Base-by-base conservation (phyloP, 805 yeast species). In the Saccharomycopsis fermentans region DNA sequence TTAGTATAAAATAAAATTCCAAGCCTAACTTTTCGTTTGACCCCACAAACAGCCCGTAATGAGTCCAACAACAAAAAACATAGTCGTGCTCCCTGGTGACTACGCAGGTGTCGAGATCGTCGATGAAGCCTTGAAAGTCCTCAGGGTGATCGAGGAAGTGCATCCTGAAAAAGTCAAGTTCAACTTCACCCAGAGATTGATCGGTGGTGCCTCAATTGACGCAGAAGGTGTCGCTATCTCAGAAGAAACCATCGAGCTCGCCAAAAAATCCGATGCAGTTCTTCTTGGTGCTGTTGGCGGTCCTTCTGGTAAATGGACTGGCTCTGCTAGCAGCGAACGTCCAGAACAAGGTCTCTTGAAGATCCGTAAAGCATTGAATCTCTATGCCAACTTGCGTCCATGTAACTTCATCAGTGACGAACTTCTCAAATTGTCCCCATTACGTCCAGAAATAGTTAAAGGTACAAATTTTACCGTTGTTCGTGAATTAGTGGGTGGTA, bases 141-240 rank as follows among this genome's bases (percentile, higher is more conserved):
- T 94, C 62, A 77, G 83, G 60, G 90, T 96, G 57, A 87, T 92
- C 65, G 81, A 82, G 65, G 78, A 77, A 61, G 82, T 71, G 51
- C 77, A 78, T 54, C 79, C 84, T 50, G 58, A 63, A 35, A 21
- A 24, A 8, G 74, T 86, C 67, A 74, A 83, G 68, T 91, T 94
- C 69, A 81, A 86, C 56, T 89, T 90, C 71, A 78, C 86, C 67
- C 74, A 86, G 63, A 96, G 91, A 69, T 78, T 92, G 67, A 92
- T 94, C 66, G 99, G 99, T 63, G 99, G 99, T 68, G 97, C 98
- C 12, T 96, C 98, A 53, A 92, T 94, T 68, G 99, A 94, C 71
- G 97, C 97, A 59, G 86, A 95, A 52, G 99, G 99, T 57, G 84
- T 71, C 55, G 97, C 99, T 60, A 77, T 94, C 63, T 87, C 97